These are phyloP conservation scores for Penstemon eatonii DNA, from an alignment of 257 asterid species.

Conservation along the genomic window DNA sequence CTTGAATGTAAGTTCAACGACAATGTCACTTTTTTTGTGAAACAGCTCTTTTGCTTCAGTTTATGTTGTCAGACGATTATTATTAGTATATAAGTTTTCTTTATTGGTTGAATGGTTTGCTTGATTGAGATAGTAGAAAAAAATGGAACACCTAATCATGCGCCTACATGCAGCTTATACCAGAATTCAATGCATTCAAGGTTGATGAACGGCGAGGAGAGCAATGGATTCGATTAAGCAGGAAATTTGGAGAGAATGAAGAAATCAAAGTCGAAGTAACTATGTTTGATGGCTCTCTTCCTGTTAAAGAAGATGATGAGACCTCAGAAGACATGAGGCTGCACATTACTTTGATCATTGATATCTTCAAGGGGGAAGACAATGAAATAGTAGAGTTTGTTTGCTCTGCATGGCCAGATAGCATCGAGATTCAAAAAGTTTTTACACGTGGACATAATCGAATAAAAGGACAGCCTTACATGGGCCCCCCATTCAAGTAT, in stretches of 20 bases:
- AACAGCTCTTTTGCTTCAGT: slow-evolving; percentile 7
- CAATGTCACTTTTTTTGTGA: not conserved
- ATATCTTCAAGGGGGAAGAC: slow-evolving; percentile 63
- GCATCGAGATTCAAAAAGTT: slow-evolving; percentile 61
- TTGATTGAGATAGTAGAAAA: slow-evolving; percentile 11
- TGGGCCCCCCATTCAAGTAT: slow-evolving; percentile 82
- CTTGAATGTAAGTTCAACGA: not conserved
- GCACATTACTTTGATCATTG: slow-evolving; percentile 61
- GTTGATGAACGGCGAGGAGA: slow-evolving; percentile 79
- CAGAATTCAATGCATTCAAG: slow-evolving; percentile 61
- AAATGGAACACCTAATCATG: slow-evolving; percentile 19
- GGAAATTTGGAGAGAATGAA: slow-evolving; percentile 67
- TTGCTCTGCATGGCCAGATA: slow-evolving; percentile 86
- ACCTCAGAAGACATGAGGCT: slow-evolving; percentile 52
- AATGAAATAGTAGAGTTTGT: slow-evolving; percentile 60
- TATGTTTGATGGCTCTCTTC: slow-evolving; percentile 76
- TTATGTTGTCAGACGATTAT: slow-evolving; percentile 2
- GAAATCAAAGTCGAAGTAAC: slow-evolving; percentile 87
- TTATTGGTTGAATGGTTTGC: not conserved
- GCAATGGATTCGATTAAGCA: slow-evolving; percentile 72
- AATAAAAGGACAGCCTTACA: slow-evolving; percentile 37
- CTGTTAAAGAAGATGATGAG: slow-evolving; percentile 50
- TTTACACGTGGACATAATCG: slow-evolving; percentile 46
- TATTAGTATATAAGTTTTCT: slow-evolving; percentile 11
- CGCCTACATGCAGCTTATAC: slow-evolving; percentile 49